Conservation (phyloP, 2,329 filamentous ascomycete species). For the Diatrype stigma region DNA sequence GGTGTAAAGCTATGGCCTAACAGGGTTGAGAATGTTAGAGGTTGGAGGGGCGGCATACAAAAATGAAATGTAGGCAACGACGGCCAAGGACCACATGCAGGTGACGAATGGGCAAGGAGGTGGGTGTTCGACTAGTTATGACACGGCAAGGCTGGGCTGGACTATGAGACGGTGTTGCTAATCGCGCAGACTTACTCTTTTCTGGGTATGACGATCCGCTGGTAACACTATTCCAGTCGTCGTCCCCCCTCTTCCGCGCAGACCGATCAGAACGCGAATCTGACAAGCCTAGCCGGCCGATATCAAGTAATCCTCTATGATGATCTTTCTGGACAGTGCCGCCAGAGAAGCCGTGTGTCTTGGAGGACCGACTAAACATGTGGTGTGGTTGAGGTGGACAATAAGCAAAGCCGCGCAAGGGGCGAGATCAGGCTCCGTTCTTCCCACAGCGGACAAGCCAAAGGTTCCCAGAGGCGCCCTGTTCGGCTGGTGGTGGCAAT, state of each 20-base stretch:
- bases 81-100: too few species aligned
- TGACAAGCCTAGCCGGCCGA: slow-evolving; percentile 38
- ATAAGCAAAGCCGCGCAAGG: slow-evolving; percentile 6
- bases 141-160: slow-evolving; percentile 9
- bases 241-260: slow-evolving; percentile 19
- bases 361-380: slow-evolving; percentile 45
- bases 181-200: slow-evolving; percentile 33
- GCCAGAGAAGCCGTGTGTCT: slow-evolving; percentile 29
- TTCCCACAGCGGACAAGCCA: neutral
- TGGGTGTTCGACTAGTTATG: slow-evolving; percentile 4
- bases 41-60: slow-evolving; percentile 1
- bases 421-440: neutral
- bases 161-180: slow-evolving; percentile 3
- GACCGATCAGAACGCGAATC: slow-evolving; percentile 29
- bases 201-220: slow-evolving; percentile 32
- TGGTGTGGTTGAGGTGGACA: slow-evolving; percentile 19
- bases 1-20: slow-evolving; percentile 36
- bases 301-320: slow-evolving; percentile 34
- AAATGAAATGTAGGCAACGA: slow-evolving; percentile 3
- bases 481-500: neutral
- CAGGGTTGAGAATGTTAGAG: slow-evolving; percentile 2
- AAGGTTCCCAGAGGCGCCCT: neutral
- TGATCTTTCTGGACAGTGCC: slow-evolving; percentile 30
- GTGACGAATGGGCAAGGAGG: too few species aligned
- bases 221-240: slow-evolving; percentile 22